Base-by-base conservation (phyloP, 495 filamentous ascomycete species). In the Trichoderma gamsii region DNA sequence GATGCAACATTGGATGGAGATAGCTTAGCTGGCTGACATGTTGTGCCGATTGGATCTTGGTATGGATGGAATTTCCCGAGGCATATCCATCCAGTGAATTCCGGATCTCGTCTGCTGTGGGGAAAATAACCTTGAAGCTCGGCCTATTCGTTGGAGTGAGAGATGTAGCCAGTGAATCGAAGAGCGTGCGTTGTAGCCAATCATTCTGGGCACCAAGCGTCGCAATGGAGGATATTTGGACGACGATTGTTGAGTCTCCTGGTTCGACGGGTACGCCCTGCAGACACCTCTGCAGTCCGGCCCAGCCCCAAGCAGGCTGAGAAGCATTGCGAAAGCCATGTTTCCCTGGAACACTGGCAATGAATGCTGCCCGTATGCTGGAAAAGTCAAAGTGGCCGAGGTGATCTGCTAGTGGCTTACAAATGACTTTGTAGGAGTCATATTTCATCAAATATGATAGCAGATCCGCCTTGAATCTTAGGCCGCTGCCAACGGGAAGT, bases 161-260 rank as follows among this genome's bases (percentile, higher is more conserved):
- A 8, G 73, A 61, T 38, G 77, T 75, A 21, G 78, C 75, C 8
- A 89, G 77, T 12, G 84, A 74, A 41, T 73, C 68, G 74, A 93
- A 90, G 66, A 97, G 81, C 0, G 85, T 83, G 0, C 82, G 80
- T 70, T 81, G 81, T 8, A 97, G 80, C 93, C 93, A 97, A 70
- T 83, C 86, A 67, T 93, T 85, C 29, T 81, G 88, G 63, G 82
- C 81, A 3, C 92, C 92, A 0, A 97, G 82, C 1, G 91, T 90
- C 7, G 92, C 93, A 27, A 97, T 88, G 15, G 92, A 96, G 1
- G 92, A 96, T 27, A 93, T 79, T 71, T 97, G 93, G 1, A 86
- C 76, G 4, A 91, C 86, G 64, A 97, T 84, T 49, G 89, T 85
- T 13, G 89, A 76, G 23, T 76, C 70, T 41, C 75, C 77, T 15